phyloP scores from a whole-genome alignment of 495 filamentous ascomycete species.

The Hypoxylon subgilvum region DNA sequence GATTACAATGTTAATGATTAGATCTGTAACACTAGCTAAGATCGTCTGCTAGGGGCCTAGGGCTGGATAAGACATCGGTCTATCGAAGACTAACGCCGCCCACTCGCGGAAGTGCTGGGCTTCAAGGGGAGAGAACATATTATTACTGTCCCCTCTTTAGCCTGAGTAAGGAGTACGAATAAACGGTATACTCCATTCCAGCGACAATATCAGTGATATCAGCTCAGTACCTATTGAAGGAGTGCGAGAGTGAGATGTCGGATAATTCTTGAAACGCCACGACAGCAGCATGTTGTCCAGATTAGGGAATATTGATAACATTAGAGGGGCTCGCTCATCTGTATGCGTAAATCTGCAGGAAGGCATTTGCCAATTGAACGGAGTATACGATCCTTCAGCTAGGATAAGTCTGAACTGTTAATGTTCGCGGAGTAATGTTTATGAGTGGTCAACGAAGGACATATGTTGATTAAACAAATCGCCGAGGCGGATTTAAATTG shows the following conservation, averaged over 20 bases:
- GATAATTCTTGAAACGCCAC: slow-evolving; percentile 37
- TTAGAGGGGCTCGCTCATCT: slow-evolving; percentile 12
- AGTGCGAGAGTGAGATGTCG: slow-evolving; percentile 22
- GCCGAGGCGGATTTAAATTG: not conserved
- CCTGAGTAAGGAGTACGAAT: slow-evolving; percentile 10
- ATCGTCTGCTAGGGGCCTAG: slow-evolving; percentile 27
- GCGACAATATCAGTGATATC: slow-evolving; percentile 16
- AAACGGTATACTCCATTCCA: slow-evolving; percentile 27
- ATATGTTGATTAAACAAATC: not conserved
- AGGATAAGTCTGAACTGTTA: not conserved
- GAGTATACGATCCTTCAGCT: slow-evolving; percentile 9
- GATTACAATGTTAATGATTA: slow-evolving; percentile 20
- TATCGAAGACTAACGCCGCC: not conserved
- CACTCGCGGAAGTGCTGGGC: not conserved
- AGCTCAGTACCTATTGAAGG: slow-evolving; percentile 24
- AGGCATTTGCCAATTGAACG: too few relatives aligned
- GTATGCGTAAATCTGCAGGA: slow-evolving; percentile 13
- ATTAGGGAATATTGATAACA: slow-evolving; percentile 24
- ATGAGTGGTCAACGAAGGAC: not conserved
- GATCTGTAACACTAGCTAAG: slow-evolving; percentile 14
- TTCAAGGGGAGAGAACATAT: not conserved
- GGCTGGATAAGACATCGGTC: slow-evolving; percentile 31
- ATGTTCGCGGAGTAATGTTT: not conserved
- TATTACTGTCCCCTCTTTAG: not conserved
- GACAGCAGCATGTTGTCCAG: slow-evolving; percentile 15